Conservation (phyloP, 164 flowering plant species). For the Cinnamomum chago region DNA sequence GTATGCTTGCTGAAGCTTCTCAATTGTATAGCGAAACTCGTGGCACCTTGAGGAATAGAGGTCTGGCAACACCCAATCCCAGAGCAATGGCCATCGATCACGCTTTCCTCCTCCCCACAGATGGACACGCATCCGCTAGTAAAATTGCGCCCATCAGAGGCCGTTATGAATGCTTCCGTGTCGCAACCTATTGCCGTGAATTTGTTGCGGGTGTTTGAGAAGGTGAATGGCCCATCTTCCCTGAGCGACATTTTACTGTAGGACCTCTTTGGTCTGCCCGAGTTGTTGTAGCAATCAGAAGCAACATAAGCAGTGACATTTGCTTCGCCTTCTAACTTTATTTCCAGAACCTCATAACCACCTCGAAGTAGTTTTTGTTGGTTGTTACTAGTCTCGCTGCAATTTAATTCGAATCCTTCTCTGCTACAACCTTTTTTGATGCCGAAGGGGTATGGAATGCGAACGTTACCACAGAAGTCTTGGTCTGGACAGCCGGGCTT, state of each 20-base stretch:
- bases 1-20: too few species aligned
- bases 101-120: background rate
- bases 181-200: constrained; percentile 11
- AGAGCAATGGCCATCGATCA: background rate
- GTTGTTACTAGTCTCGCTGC: background rate
- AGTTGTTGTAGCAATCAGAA: background rate
- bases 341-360: background rate
- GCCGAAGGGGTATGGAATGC: constrained; percentile 8
- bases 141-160: background rate
- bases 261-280: too few species aligned
- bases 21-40: background rate
- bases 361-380: background rate
- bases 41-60: constrained; percentile 8
- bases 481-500: constrained; percentile 4
- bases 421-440: background rate
- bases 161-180: background rate
- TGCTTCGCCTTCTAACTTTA: background rate
- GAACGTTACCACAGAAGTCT: constrained; percentile 7
- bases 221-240: background rate
- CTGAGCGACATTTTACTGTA: too few species aligned
- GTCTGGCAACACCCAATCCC: constrained; percentile 12
- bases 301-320: background rate
- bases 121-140: background rate
- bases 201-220: constrained; percentile 7
- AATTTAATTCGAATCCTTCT: background rate